Base-by-base conservation (phyloP, 176 grass and related monocot genomes). In the Rhynchospora breviuscula region DNA sequence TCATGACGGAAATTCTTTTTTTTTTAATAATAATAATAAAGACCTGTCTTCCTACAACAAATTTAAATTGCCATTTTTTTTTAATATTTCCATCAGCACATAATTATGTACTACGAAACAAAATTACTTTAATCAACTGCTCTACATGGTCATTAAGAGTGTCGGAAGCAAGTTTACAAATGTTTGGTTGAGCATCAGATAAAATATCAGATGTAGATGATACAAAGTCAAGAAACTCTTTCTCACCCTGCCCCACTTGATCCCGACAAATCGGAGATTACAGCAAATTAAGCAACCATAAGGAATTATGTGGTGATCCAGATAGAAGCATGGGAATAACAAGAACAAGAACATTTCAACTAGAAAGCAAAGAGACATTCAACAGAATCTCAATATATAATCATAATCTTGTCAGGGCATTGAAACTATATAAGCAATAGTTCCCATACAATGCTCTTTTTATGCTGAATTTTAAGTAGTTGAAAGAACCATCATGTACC, bases 81-180 rank as follows among this genome's bases (percentile, higher is more conserved):
- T n/a, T n/a, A n/a, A n/a, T n/a, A n/a, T n/a, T n/a, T n/a, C n/a
- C n/a, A n/a, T n/a, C n/a, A n/a, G n/a, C n/a, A n/a, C n/a, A n/a
- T n/a, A n/a, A n/a, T n/a, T n/a, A n/a, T n/a, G n/a, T n/a, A n/a
- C n/a, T n/a, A n/a, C n/a, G n/a, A n/a, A n/a, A n/a, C n/a, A n/a
- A n/a, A n/a, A n/a, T n/a, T 97, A 97, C 94, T 90, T 94, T 77
- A 52, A 66, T 65, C 85, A 89, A 82, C 85, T 78, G 46, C 85
- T 85, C 81, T 86, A 59, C 69, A 83, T 86, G 63, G 84, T 71
- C 48, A 77, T 86, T 92, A 79, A 97, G 80, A 78, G 92, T 63
- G 33, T 92, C 66, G 31, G 85, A 81, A 71, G 87, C 86, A 19
- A 65, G 49, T 80, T 63, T 48, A 73, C 65, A 79, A 60, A 81